Base-by-base conservation (phyloP, 2,329 filamentous ascomycete genomes). In the Cladosporium sphaerospermum region DNA sequence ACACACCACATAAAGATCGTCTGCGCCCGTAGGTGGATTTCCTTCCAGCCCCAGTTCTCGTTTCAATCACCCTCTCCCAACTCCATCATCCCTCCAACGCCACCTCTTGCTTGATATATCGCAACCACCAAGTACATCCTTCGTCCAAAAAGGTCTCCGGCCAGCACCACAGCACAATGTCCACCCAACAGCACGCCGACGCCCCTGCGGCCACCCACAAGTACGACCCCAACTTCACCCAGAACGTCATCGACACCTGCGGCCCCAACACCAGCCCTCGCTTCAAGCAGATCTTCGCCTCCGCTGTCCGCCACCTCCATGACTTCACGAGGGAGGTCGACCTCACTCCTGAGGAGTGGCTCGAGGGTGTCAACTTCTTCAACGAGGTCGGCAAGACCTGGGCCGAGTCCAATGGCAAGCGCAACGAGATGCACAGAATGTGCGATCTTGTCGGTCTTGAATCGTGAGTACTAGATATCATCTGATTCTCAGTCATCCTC, bases 261-360 rank as follows among this genome's bases (percentile, higher is more conserved):
- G 82, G 85, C 50, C 83, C 85, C 62, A 82, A 86, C 62, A 82
- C 82, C 10, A 74, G 78, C 49, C 80, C 85, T 54, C 78, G 87
- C 56, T 79, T 82, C 62, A 79, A 83, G 55, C 74, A 81, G 59
- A 75, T 90, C 62, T 73, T 90, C 63, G 69, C 75, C 56, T 75
- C 79, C 28, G 71, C 89, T 61, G 83, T 89, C 70, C 76, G 73
- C 45, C 86, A 90, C 73, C 76, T 91, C 54, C 87, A 91, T 74
- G 85, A 89, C 71, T 90, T 90, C 68, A 80, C 82, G 53, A 82
- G 87, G 54, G 87, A 91, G 65, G 81, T 88, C 59, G 85, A 90
- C 71, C 80, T 91, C 48, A 89, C 83, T 14, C 77, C 82, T 32
- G 86, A 88, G 52, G 87, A 91, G 71, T 90, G 86, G 86, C 80